Evolutionary conservation across 2,329 filamentous ascomycete genomes (phyloP).

Genomic region (Aspergillus sp.): DNA sequence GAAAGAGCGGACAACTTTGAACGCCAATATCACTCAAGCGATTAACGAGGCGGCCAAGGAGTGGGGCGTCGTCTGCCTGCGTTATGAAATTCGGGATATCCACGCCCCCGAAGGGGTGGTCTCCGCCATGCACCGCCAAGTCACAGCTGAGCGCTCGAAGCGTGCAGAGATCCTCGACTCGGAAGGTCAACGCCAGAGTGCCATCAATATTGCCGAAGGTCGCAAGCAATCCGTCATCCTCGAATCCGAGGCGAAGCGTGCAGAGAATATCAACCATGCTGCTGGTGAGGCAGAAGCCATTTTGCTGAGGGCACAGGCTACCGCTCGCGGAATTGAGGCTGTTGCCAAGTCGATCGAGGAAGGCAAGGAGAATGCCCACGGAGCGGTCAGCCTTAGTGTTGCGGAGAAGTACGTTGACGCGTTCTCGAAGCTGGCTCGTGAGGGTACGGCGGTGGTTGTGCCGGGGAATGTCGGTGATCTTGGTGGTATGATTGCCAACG

Average conservation of each 20-base stretch:
- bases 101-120: constrained; percentile 91
- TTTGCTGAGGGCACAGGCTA: constrained; percentile 73
- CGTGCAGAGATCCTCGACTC: constrained; percentile 95
- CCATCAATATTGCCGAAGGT: constrained; percentile 97
- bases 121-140: constrained; percentile 95
- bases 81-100: constrained; percentile 97
- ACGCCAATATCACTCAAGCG: constrained; percentile 96
- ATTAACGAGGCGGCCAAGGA: constrained; percentile 97
- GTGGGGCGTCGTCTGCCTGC: constrained; percentile 92
- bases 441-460: constrained; percentile 91
- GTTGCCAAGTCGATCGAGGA: constrained; percentile 69
- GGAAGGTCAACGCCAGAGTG: constrained; percentile 91
- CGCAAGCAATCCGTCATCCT: constrained; percentile 97
- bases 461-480: constrained; percentile 97
- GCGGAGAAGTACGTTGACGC: constrained; percentile 98
- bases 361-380: constrained; percentile 68
- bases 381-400: constrained; percentile 77
- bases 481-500: constrained; percentile 91
- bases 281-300: constrained; percentile 93
- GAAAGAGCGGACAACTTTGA: constrained; percentile 91
- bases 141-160: constrained; percentile 95
- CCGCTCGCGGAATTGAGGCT: constrained; percentile 78
- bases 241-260: constrained; percentile 92
- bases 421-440: constrained; percentile 84
- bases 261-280: constrained; percentile 97